These are phyloP conservation scores for Diplodia sapinea DNA, from an alignment of 2,329 filamentous ascomycete genomes.

Conservation along the genomic window DNA sequence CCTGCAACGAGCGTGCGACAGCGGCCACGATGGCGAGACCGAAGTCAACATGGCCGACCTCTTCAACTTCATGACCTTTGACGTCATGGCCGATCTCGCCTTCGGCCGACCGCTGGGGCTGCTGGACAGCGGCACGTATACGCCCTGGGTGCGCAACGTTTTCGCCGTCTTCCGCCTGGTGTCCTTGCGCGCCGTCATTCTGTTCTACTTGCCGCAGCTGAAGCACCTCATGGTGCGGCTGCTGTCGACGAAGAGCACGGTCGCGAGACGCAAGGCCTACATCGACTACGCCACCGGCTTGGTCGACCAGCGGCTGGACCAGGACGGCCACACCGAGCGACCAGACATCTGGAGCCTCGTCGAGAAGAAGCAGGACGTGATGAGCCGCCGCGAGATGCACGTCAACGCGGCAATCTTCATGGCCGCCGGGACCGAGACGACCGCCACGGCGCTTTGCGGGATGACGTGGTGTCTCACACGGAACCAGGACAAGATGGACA, in stretches of 20 bases:
- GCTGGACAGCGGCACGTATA: constrained; percentile 39
- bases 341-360: constrained; percentile 6
- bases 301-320: background rate
- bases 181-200: background rate
- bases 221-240: background rate
- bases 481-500: background rate
- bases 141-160: constrained; percentile 42
- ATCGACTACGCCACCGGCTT: background rate
- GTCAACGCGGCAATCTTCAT: constrained; percentile 35
- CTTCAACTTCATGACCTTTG: constrained; percentile 38
- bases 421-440: constrained; percentile 50
- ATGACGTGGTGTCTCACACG: constrained; percentile 45
- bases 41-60: constrained; percentile 41
- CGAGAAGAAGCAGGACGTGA: background rate
- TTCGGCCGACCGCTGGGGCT: constrained; percentile 42
- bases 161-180: constrained; percentile 36
- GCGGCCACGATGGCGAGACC: no score
- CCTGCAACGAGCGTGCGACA: constrained; percentile 28
- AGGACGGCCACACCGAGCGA: background rate
- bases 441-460: constrained; percentile 49
- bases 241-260: background rate
- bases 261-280: background rate
- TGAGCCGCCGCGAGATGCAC: constrained; percentile 33
- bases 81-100: constrained; percentile 40
- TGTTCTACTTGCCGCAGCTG: background rate